phyloP scores from a whole-genome alignment of 1,284 basidiomycete species.

The Caloboletus inedulis region DNA sequence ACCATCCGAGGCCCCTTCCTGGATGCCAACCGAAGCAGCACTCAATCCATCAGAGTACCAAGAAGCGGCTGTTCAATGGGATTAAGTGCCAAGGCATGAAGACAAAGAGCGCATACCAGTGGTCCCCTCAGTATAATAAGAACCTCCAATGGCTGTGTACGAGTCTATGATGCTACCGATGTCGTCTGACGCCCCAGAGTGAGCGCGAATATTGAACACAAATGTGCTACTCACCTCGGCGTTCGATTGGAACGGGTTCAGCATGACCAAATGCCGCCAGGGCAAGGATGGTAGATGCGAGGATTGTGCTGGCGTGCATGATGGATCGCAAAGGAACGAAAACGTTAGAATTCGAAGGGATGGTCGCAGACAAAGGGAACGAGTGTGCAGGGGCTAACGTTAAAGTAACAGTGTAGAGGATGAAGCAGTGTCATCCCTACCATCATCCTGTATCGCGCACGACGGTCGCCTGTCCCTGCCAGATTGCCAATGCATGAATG shows the following conservation, averaged over 20 bases:
- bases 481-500: too few relatives aligned
- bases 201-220: neutral
- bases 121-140: conserved; percentile 19
- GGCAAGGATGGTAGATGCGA: conserved; percentile 1
- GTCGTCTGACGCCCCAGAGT: conserved; percentile 9
- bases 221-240: conserved; percentile 4
- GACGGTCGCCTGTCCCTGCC: neutral
- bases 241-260: conserved; percentile 4
- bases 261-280: conserved; percentile 4
- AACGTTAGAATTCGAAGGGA: neutral
- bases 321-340: neutral
- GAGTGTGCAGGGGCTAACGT: neutral
- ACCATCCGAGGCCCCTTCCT: conserved; percentile 25
- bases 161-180: conserved; percentile 11
- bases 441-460: neutral
- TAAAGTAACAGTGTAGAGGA: neutral
- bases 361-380: conserved; percentile 4
- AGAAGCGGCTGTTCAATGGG: conserved; percentile 13
- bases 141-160: conserved; percentile 11
- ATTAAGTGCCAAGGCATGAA: too few relatives aligned
- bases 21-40: conserved; percentile 13
- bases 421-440: neutral
- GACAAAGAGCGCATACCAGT: conserved; percentile 7
- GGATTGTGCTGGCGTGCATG: conserved; percentile 8
- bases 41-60: conserved; percentile 17